Base-by-base conservation (phyloP, 23 red algal genomes). In the Gracilaria domingensis region DNA sequence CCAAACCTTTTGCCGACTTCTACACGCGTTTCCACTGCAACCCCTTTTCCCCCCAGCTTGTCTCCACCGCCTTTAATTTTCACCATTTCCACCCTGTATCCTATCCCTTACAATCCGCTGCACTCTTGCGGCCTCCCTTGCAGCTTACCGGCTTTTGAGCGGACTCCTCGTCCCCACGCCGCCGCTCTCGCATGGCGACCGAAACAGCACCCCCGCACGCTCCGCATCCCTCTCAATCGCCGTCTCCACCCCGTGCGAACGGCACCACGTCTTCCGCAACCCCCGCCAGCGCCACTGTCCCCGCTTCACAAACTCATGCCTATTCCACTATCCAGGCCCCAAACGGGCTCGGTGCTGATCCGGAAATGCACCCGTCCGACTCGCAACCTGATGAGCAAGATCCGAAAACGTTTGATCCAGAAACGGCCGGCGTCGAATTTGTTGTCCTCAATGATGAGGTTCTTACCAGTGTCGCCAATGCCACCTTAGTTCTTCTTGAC, bases 401-500 rank as follows among this genome's bases (percentile, higher is more conserved):
- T 32, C 9, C 72, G 23, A 77, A 77, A 45, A 40, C 71, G 34
- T 90, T 65, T 50, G 87, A 90, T 66, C 73, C 72, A 34, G 87
- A 90, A 24, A 79, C 71, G 5, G 36, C 87, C 12, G 94, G 87
- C 33, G 87, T 86, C 25, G 94, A 96, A 50, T 91, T 88, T 81
- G 94, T 96, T 28, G 74, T 96, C 12, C 64, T 96, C 60, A 91
- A 91, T 37, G 94, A 96, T 24, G 94, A 96, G 44, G 88, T 96
- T 54, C 65, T 96, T 55, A 96, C 94, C 64, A 85, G 77, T 48
- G 94, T 96, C n/a, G 54, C 88, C 23, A 96, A 96, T 69, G 86
- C 94, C 25, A 96, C 88, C 21, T 77, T 90, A n/a, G 94, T 96
- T 25, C 85, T 96, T 53, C 55, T 91, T 49, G 94, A 96, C 37